Evolutionary conservation across 768 basidiomycete species (phyloP).

Genomic region (Rhizopogon vinicolor): DNA sequence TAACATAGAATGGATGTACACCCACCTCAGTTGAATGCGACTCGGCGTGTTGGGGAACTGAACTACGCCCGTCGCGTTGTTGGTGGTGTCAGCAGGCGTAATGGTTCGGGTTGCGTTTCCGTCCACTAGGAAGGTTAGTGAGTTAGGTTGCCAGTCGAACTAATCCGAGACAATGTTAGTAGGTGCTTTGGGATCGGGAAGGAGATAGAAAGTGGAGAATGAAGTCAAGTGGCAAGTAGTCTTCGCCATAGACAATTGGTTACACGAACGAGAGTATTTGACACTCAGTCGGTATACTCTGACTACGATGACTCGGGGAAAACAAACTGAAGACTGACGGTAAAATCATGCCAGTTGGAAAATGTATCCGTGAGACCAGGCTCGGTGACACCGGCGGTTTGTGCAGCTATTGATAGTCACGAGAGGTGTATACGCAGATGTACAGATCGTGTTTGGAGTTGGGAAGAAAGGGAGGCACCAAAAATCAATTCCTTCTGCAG

Average conservation of each 20-base stretch:
- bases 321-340: conserved; percentile 39
- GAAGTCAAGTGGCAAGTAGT: background rate
- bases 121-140: conserved; percentile 65
- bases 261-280: background rate
- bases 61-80: conserved; percentile 45
- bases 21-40: conserved; percentile 74
- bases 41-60: conserved; percentile 77
- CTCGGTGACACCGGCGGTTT: conserved; percentile 43
- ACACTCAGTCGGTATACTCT: no score
- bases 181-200: background rate
- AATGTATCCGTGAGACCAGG: conserved; percentile 58
- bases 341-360: conserved; percentile 70
- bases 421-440: background rate
- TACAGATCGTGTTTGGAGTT: background rate
- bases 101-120: conserved; percentile 68
- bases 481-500: background rate
- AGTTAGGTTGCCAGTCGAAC: conserved; percentile 79
- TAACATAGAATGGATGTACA: background rate
- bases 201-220: background rate
- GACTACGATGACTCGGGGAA: background rate
- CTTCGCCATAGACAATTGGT: background rate
- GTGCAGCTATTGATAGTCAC: conserved; percentile 19
- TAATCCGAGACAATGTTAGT: conserved; percentile 22
- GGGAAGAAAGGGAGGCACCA: background rate
- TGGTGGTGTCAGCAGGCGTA: conserved; percentile 51